Conservation (phyloP, 345 rosid species). For the Linum lewisii region DNA sequence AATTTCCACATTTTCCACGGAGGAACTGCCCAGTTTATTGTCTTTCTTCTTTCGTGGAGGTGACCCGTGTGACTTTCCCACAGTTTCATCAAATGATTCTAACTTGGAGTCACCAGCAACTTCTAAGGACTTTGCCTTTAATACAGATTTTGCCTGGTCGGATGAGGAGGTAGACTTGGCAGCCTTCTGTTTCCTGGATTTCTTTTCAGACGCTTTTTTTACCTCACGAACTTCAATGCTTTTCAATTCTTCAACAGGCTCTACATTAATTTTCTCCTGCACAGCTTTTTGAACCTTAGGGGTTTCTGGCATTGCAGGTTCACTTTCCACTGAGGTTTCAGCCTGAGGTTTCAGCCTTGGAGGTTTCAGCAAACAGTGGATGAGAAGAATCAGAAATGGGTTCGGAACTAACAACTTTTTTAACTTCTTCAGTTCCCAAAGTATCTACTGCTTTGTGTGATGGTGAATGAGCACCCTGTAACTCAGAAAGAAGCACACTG, state of each 20-base stretch:
- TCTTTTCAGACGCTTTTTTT: slow-evolving; percentile 67
- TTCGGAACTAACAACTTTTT: slow-evolving; percentile 9
- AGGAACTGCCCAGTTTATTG: slow-evolving; percentile 20
- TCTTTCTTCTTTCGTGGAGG: slow-evolving; percentile 22
- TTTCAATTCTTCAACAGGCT: slow-evolving; percentile 30
- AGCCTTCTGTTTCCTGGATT: slow-evolving; percentile 71
- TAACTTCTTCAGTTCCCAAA: slow-evolving; percentile 24
- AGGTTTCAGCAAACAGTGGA: slow-evolving; percentile 11
- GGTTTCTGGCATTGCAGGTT: slow-evolving; percentile 17
- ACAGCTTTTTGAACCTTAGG: slow-evolving; percentile 18
- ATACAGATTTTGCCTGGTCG: slow-evolving; percentile 44
- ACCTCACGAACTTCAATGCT: slow-evolving; percentile 43
- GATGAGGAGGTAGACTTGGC: slow-evolving; percentile 35
- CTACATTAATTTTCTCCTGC: slow-evolving; percentile 28
- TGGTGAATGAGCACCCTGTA: slow-evolving; percentile 14
- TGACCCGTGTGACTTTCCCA: slow-evolving; percentile 15
- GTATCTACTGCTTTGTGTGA: slow-evolving; percentile 22
- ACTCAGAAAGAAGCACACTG: slow-evolving; percentile 23
- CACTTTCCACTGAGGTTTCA: slow-evolving; percentile 18
- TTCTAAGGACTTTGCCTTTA: slow-evolving; percentile 29
- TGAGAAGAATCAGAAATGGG: slow-evolving; percentile 13
- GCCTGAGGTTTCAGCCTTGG: slow-evolving; percentile 17
- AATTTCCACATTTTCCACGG: slow-evolving; percentile 25
- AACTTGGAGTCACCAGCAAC: slow-evolving; percentile 29
- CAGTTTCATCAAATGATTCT: slow-evolving; percentile 14